Percentiles rank a stretch among this genome's conserved stretches.
Conservation (phyloP, 441 rosid species). For the Omphalea diandra region DNA sequence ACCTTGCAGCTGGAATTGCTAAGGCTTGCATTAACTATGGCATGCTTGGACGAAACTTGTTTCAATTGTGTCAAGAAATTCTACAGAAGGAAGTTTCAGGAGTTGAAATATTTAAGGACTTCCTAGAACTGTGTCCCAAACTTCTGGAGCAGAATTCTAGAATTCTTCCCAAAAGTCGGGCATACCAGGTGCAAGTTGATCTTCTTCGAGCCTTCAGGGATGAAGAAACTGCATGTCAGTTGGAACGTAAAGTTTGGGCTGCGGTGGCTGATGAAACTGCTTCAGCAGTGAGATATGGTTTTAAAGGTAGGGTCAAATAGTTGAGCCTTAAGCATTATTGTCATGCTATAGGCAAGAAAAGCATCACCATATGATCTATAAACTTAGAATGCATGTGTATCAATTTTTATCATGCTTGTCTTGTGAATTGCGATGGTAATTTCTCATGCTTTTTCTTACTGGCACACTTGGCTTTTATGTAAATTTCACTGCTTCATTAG, state of each 20-base stretch:
- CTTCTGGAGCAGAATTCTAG: conserved; percentile 76
- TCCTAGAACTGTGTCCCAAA: conserved; percentile 67
- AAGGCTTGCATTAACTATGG: conserved; percentile 87
- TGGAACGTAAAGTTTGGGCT: conserved; percentile 80
- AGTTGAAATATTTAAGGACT: conserved; percentile 58
- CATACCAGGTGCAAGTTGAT: conserved; percentile 90
- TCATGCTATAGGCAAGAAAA: no score
- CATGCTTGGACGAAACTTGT: conserved; percentile 79
- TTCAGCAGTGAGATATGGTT: conserved; percentile 86
- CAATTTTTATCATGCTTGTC: background rate
- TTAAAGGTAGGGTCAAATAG: conserved; percentile 53
- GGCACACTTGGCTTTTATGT: background rate
- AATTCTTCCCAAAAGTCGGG: conserved; percentile 84
- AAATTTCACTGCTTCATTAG: background rate
- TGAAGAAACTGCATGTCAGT: conserved; percentile 49
- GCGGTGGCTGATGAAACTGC: conserved; percentile 99
- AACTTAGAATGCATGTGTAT: background rate
- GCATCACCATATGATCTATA: background rate
- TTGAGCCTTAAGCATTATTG: background rate
- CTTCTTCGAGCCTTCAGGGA: conserved; percentile 79
- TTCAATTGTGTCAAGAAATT: conserved; percentile 81
- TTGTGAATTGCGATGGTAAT: background rate
- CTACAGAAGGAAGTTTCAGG: conserved; percentile 66
- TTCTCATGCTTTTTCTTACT: background rate
- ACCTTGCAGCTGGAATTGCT: conserved; percentile 93